Percentiles rank a stretch among this genome's conserved stretches.
phyloP scores from a whole-genome alignment of 192 early-diverging fungal species.

The Backusella tuberculispora region DNA sequence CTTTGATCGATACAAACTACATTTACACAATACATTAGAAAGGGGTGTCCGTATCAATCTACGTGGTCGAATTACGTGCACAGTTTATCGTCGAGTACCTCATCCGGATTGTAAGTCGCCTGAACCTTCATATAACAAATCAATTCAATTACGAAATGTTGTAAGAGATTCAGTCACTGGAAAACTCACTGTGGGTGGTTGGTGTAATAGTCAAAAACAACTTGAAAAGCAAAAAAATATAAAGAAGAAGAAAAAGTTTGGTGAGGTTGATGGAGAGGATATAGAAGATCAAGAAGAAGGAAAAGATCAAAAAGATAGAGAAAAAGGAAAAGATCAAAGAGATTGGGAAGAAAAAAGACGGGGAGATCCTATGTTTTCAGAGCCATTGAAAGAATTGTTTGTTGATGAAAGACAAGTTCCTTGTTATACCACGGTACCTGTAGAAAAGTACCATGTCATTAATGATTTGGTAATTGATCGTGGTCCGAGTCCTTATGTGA shows the following conservation, averaged over 20 bases:
- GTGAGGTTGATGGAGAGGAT: conserved; percentile 38
- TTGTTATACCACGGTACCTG: conserved; percentile 62
- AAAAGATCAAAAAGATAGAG: background rate
- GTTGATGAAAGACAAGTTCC: conserved; percentile 46
- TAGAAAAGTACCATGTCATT: conserved; percentile 85
- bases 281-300: background rate
- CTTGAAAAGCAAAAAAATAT: too few relatives aligned
- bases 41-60: conserved; percentile 83
- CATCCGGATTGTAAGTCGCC: conserved; percentile 22
- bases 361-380: background rate
- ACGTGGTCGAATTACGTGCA: conserved; percentile 92
- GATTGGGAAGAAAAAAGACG: background rate
- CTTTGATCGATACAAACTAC: conserved; percentile 61
- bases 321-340: background rate
- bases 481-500: conserved; percentile 90
- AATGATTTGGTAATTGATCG: conserved; percentile 97
- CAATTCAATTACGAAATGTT: conserved; percentile 27
- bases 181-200: conserved; percentile 27
- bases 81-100: conserved; percentile 71
- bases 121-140: background rate
- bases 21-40: conserved; percentile 48
- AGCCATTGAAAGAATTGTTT: too few relatives aligned
- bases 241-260: conserved; percentile 32
- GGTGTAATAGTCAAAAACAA: too few relatives aligned
- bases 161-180: conserved; percentile 33